Percentiles rank a stretch among this genome's conserved stretches.
phyloP scores from a whole-genome alignment of 2,329 filamentous ascomycete species.

The Talaromyces sp. region DNA sequence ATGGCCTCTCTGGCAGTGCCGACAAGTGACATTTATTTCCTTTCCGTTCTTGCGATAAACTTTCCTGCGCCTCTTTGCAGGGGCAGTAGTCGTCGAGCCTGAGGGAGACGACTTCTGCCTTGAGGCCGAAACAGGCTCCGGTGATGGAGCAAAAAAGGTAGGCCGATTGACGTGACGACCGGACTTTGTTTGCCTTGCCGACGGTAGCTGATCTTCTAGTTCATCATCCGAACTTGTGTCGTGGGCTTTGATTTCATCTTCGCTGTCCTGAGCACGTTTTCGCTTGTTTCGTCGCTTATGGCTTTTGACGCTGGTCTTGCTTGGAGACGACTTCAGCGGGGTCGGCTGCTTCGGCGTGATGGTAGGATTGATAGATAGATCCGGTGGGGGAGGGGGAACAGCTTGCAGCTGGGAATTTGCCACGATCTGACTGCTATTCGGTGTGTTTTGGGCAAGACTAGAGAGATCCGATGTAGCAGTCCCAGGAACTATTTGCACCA shows the following conservation, averaged over 20 bases:
- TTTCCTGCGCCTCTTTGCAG: conserved; percentile 57
- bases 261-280: conserved; percentile 27
- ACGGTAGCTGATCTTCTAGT: conserved; percentile 43
- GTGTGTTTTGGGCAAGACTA: not conserved
- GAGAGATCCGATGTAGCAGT: not conserved
- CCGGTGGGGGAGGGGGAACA: not conserved
- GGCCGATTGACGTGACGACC: conserved; percentile 66
- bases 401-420: not conserved
- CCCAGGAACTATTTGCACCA: not conserved
- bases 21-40: conserved; percentile 56
- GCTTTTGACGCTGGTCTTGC: not conserved
- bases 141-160: conserved; percentile 58
- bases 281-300: conserved; percentile 25
- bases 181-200: conserved; percentile 69
- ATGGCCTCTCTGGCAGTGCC: conserved; percentile 67
- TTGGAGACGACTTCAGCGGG: not conserved
- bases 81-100: conserved; percentile 17
- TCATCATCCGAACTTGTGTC: conserved; percentile 39
- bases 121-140: conserved; percentile 27
- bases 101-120: conserved; percentile 21
- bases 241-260: conserved; percentile 33
- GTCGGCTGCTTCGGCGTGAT: not conserved
- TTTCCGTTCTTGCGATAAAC: conserved; percentile 43
- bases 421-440: not conserved
- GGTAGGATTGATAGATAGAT: not conserved